Percentiles rank a stretch among this genome's conserved stretches.
phyloP scores from a whole-genome alignment of 2,329 filamentous ascomycete species.

The Fusarium verrucosum region DNA sequence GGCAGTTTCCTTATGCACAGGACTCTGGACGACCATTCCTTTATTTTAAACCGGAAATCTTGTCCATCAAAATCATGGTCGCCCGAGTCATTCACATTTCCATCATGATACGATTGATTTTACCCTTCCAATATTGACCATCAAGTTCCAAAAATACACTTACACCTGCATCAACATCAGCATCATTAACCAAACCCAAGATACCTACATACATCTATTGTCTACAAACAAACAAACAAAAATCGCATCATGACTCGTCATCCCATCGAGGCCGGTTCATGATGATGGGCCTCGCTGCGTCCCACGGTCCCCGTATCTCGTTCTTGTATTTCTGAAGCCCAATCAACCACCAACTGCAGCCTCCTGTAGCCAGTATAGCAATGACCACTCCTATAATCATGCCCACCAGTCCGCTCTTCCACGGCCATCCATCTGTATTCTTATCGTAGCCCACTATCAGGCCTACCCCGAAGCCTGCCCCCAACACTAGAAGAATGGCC shows the following conservation, averaged over 20 bases:
- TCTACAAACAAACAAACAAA: slow-evolving; percentile 5
- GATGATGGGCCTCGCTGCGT: slow-evolving; percentile 89
- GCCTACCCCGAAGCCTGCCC: slow-evolving; percentile 81
- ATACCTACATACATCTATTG: background rate
- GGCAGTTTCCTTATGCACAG: background rate
- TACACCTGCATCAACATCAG: background rate
- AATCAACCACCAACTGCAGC: slow-evolving; percentile 98
- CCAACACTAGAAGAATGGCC: slow-evolving; percentile 78
- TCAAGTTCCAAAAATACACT: background rate
- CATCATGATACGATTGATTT: background rate
- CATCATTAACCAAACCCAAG: no score
- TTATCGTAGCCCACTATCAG: slow-evolving; percentile 62
- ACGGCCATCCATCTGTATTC: slow-evolving; percentile 55
- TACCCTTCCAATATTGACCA: background rate
- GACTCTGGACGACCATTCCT: background rate
- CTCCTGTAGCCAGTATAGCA: slow-evolving; percentile 83
- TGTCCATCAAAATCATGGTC: background rate
- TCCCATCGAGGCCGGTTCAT: slow-evolving; percentile 70
- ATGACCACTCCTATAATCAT: slow-evolving; percentile 79
- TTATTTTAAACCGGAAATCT: background rate
- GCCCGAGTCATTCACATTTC: background rate
- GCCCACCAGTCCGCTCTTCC: slow-evolving; percentile 71
- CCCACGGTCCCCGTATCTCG: slow-evolving; percentile 97
- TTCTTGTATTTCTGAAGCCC: slow-evolving; percentile 98
- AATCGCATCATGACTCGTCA: slow-evolving; percentile 41